These are phyloP conservation scores for Alopecurus myosuroides DNA, from an alignment of 176 grass and related monocot genomes.

Conservation along the genomic window DNA sequence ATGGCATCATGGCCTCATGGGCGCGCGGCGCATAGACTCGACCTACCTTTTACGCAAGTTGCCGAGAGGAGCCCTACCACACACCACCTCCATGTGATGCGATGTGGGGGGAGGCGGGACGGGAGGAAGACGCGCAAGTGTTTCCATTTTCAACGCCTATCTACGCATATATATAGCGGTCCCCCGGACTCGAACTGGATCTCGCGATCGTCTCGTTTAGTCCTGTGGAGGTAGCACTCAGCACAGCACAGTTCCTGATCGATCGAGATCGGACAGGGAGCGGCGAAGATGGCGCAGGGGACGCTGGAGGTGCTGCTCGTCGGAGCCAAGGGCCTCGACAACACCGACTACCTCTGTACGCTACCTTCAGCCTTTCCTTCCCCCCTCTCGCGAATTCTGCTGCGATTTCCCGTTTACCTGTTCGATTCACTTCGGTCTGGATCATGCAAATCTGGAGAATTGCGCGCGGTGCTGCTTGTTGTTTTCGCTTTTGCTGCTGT, in stretches of 20 bases:
- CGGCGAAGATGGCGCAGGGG: slow-evolving; percentile 55
- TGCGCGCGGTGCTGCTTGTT: not conserved
- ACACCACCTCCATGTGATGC: slow-evolving; percentile 15
- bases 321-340: slow-evolving; percentile 80
- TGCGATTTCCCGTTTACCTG: not conserved
- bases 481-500: not conserved
- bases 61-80: not conserved
- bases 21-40: not conserved
- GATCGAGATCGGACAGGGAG: not conserved
- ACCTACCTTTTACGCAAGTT: not conserved
- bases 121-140: not conserved
- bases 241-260: not conserved
- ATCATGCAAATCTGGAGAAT: not conserved
- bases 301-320: slow-evolving; percentile 83
- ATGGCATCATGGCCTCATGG: too few relatives aligned
- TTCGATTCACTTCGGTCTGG: not conserved
- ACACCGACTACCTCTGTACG: slow-evolving; percentile 81
- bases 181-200: not conserved
- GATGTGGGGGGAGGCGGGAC: not conserved
- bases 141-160: not conserved
- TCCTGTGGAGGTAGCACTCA: not conserved
- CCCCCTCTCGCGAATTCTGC: not conserved
- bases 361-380: not conserved
- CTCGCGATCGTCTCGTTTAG: not conserved
- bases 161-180: not conserved